Evolutionary conservation across 2,329 filamentous ascomycete genomes (phyloP).

Genomic region (Westerdykella aurantiaca): DNA sequence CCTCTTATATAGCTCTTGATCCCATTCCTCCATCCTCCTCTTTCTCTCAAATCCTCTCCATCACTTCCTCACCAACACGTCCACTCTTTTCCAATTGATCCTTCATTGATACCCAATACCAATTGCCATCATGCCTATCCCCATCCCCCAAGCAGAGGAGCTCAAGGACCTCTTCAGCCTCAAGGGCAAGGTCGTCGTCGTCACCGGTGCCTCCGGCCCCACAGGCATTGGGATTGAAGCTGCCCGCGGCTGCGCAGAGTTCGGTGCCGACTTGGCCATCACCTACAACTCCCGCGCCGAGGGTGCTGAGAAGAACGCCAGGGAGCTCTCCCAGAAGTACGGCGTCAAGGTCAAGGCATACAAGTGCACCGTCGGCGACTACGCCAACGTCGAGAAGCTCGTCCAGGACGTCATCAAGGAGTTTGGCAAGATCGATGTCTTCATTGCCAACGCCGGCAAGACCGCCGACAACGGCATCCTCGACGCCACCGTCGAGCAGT

Average conservation of each 20-base stretch:
- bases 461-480: slow-evolving; percentile 64
- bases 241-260: slow-evolving; percentile 59
- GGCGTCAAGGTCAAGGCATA: slow-evolving; percentile 63
- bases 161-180: slow-evolving; percentile 53
- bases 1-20: no score
- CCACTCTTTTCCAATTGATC: neutral
- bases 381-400: slow-evolving; percentile 51
- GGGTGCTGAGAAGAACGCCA: slow-evolving; percentile 61
- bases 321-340: slow-evolving; percentile 55
- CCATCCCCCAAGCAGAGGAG: slow-evolving; percentile 52
- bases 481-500: slow-evolving; percentile 64
- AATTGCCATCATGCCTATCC: slow-evolving; percentile 48
- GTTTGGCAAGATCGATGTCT: slow-evolving; percentile 64
- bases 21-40: slow-evolving; percentile 8
- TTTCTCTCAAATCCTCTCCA: slow-evolving; percentile 6
- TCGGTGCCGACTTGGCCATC: slow-evolving; percentile 59
- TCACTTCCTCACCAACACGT: slow-evolving; percentile 1
- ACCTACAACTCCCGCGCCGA: slow-evolving; percentile 60
- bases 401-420: slow-evolving; percentile 59
- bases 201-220: slow-evolving; percentile 54
- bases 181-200: slow-evolving; percentile 50
- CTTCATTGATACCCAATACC: slow-evolving; percentile 2
- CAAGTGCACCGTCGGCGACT: slow-evolving; percentile 57
- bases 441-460: slow-evolving; percentile 65
- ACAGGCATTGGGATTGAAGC: slow-evolving; percentile 64